Percentiles rank a stretch among this genome's conserved stretches.
These are phyloP conservation scores for Aspergillus thermomutatus DNA, from an alignment of 2,329 filamentous ascomycete species.

Conservation along the genomic window DNA sequence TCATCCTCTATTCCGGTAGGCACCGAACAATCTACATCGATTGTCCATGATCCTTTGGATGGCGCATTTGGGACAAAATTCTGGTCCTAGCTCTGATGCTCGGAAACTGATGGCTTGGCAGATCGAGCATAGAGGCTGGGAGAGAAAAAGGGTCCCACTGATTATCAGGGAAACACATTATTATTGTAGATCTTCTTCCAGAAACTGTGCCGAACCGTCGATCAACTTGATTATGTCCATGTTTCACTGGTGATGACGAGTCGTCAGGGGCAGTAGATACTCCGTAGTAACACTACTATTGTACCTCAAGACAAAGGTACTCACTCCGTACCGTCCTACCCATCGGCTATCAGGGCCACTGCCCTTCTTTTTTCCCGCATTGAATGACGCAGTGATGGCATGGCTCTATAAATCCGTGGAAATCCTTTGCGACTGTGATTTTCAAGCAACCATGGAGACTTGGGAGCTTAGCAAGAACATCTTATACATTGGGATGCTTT, in stretches of 20 bases:
- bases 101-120: not conserved
- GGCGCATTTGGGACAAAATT: not conserved
- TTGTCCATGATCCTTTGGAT: not conserved
- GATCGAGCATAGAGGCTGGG: not conserved
- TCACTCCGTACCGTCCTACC: too few relatives aligned
- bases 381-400: not conserved
- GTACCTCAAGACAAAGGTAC: too few relatives aligned
- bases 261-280: not conserved
- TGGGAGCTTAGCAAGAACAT: not conserved
- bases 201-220: slow-evolving; percentile 14
- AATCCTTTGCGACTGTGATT: not conserved
- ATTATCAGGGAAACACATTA: slow-evolving; percentile 22
- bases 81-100: not conserved
- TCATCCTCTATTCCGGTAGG: slow-evolving; percentile 8
- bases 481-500: not conserved
- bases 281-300: not conserved
- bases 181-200: slow-evolving; percentile 15
- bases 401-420: not conserved
- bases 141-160: slow-evolving; percentile 22
- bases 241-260: not conserved
- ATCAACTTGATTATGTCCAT: not conserved
- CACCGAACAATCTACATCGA: not conserved
- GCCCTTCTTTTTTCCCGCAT: not conserved
- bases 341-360: not conserved
- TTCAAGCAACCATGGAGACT: not conserved